Evolutionary conservation across 2,329 filamentous ascomycete genomes (phyloP), one percentile per base, ranked within the genome.

Genomic region (Parastagonospora nodorum): DNA sequence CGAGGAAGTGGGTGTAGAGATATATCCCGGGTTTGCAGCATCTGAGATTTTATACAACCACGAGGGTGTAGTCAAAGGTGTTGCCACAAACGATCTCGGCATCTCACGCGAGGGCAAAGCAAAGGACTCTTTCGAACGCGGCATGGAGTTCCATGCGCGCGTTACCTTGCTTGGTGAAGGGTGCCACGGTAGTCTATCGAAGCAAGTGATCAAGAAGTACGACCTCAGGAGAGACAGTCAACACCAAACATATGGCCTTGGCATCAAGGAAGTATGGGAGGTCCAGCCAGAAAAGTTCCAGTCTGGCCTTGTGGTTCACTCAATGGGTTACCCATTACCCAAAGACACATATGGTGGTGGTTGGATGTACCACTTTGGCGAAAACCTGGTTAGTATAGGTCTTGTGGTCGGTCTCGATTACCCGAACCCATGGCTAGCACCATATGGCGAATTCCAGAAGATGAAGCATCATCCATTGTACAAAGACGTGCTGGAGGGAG

Each of bases 311-410:
- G 84, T 97, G 39, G 84, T 87, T 4, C 94, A 99, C 78, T 89
- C 91, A 4, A 85, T 99, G 87, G 94, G 94, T 15, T 97, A 96
- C 68, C 94, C 94, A 15, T 77, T 99, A 38, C 85, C 91, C 12
- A 85, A 82, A 63, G 88, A 97, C 70, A 94, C 92, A 8, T 99
- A 99, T 71, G 94, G 94, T 61, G 94, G 94, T 60, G 92, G 90
- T n/a, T 99, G 92, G 87, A 92, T 99, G 90, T 99, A 99, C 71
- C 94, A 99, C 75, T 99, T 97, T 74, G 94, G 92, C 32, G 93
- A 99, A 65, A 99, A 97, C 75, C 84, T 97, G 65, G 93, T 99
- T 53, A 92, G 87, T 61, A 82, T 99, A 48, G 94, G 94, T 19
- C 81, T 97, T 14, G 94, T 99, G 9, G 89, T 95, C 32, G 92